phyloP scores from a whole-genome alignment of 805 yeast genomes.

The Candida anglica region DNA sequence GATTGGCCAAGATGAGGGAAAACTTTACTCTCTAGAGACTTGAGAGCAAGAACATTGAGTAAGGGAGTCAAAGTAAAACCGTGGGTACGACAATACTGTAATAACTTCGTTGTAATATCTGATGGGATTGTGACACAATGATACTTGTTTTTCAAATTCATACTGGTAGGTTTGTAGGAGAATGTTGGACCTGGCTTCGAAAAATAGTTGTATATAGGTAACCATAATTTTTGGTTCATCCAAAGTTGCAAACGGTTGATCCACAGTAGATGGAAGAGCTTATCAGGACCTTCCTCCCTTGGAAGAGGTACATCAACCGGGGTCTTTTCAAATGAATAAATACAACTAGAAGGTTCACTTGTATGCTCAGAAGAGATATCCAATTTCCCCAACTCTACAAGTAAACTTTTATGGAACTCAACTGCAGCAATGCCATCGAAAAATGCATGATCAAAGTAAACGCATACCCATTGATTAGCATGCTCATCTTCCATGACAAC shows the following conservation, averaged over 20 bases:
- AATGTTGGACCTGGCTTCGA: background rate
- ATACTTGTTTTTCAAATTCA: conserved; percentile 4
- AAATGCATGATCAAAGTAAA: conserved; percentile 23
- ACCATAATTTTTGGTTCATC: too few species aligned
- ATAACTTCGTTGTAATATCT: conserved; percentile 5
- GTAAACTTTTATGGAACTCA: conserved; percentile 22
- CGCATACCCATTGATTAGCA: conserved; percentile 12
- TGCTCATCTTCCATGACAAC: conserved; percentile 10
- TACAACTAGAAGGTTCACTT: background rate
- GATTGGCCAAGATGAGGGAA: conserved; percentile 10
- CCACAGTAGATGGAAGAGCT: background rate
- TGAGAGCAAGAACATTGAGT: conserved; percentile 11
- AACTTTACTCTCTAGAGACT: conserved; percentile 12
- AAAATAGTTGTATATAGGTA: background rate
- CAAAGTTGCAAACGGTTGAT: background rate
- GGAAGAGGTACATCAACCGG: background rate
- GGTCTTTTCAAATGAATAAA: background rate
- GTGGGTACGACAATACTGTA: conserved; percentile 10
- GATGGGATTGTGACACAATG: conserved; percentile 10
- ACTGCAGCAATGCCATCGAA: conserved; percentile 32
- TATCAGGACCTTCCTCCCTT: background rate
- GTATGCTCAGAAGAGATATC: background rate
- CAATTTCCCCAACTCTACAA: conserved; percentile 8
- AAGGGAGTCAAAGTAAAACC: conserved; percentile 19
- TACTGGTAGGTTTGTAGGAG: background rate